Evolutionary conservation across 768 basidiomycete species (phyloP), one percentile per base, ranked within the genome.

Genomic region (Cystofilobasidium capitatum): DNA sequence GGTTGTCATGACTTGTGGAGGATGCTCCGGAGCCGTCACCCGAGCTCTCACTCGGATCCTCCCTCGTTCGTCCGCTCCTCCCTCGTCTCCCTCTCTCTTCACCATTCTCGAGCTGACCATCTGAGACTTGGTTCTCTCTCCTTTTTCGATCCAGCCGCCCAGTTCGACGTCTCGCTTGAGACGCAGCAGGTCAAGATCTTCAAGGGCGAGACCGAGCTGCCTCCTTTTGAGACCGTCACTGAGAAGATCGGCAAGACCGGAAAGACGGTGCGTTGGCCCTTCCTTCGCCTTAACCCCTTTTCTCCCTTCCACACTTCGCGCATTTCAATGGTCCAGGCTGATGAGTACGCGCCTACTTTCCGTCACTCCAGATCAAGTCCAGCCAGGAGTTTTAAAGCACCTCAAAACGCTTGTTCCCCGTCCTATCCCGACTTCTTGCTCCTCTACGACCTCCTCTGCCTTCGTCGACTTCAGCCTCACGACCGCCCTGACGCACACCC

Each of bases 171-270:
- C 71, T 80, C 74, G 73, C 82, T 91, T 40, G 84, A 83, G 35
- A 83, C 78, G 44, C 88, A 92, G 75, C 82, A 83, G 74, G 91
- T 92, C 64, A 62, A 83, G 62, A 89, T 93, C 58, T 84, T 76
- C 13, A 84, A 84, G 14, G 62, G 62, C 24, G 62, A 64, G 37
- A 22, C 47, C 36, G 59, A 64, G 24, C 64, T 77, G 20, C 75
- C 83, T 13, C 72, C 81, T 22, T 88, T 87, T 75, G 88, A 89
- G 0, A 80, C 80, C 3, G 79, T 91, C 55, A 77, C 83, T 16
- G 85, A 79, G 62, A 88, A 81, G 80, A 89, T 94, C 74, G 83
- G 84, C 82, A 93, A 91, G 83, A 94, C 91, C 13, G 91, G 91
- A 71, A 92, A 92, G 78, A 83, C 88, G 86, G 90, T 89, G 62